Percentiles rank a stretch among this genome's conserved stretches.
Conservation (phyloP, 1,284 basidiomycete species). For the Gymnopus androsaceus region DNA sequence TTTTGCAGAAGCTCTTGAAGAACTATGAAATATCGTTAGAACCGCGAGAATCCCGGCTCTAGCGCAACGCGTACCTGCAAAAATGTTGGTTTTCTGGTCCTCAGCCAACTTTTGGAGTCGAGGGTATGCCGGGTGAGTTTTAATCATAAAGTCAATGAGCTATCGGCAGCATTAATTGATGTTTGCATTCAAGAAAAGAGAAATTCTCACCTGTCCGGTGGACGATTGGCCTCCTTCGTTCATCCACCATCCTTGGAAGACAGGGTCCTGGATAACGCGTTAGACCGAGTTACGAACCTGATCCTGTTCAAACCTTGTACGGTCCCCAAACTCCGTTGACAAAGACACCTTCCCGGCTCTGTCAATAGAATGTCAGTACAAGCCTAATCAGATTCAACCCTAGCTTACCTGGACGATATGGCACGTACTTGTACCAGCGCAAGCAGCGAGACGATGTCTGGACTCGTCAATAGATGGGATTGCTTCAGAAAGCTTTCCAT, state of each 20-base stretch:
- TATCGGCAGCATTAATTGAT: conserved; percentile 27
- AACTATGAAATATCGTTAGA: conserved; percentile 43
- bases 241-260: conserved; percentile 98
- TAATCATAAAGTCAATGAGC: conserved; percentile 94
- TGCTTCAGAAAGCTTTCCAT: conserved; percentile 50
- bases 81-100: conserved; percentile 56
- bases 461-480: conserved; percentile 73
- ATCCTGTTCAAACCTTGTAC: conserved; percentile 63
- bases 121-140: conserved; percentile 85
- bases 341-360: conserved; percentile 82
- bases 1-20: conserved; percentile 77
- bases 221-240: conserved; percentile 99
- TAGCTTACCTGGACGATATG: conserved; percentile 80
- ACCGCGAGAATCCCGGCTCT: neutral
- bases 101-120: conserved; percentile 64
- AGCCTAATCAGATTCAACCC: neutral
- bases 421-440: conserved; percentile 96
- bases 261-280: conserved; percentile 57
- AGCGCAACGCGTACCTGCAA: conserved; percentile 45
- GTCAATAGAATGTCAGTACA: conserved; percentile 31
- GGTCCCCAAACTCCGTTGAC: conserved; percentile 97
- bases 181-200: neutral
- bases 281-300: neutral
- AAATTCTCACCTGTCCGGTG: conserved; percentile 78
- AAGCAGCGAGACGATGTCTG: conserved; percentile 82